Base-by-base conservation (phyloP, 2,329 filamentous ascomycete species). In the Emmonsiellopsis sp. region DNA sequence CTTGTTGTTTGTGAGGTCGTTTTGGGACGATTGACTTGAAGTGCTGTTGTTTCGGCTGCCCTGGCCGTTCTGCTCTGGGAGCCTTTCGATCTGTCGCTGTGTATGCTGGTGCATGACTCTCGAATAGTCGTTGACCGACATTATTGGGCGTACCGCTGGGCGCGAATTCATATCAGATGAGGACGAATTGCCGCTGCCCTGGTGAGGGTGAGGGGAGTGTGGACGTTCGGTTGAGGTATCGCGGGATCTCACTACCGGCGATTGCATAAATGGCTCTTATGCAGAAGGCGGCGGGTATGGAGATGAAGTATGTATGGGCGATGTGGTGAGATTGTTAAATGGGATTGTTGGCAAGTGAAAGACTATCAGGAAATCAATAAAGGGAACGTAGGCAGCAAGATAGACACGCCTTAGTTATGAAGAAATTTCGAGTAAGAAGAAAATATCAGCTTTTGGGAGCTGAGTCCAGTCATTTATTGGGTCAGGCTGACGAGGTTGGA, bases 81-180 rank as follows among this genome's bases (percentile, higher is more conserved):
- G 34, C 10, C 27, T 34, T 42, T 56, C 53, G 11, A 58, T 57
- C 34, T 58, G 56, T 14, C 49, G 46, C 40, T 55, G 49, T 2
- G 58, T 60, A 46, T 60, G 58, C 42, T 55, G 42, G 40, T 58
- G 53, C 56, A 60, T 60, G n/a, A 51, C 31, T 37, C 54, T 53
- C 2, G 56, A 48, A 27, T 60, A 60, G 33, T 49, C 46, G 34
- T 49, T 21, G 4, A 49, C 6, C 10, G 34, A 7, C 13, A 33
- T 37, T 11, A 14, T 17, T 27, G 52, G 46, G 6, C 27, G 34
- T 33, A 49, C 14, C 10, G 47, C 39, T 7, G 51, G 42, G 13
- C 36, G 17, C 34, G 43, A 47, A 37, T 17, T 42, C 49, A 51
- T 51, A 17, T 6, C 42, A 13, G 42, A 37, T 14, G 14, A 34